Base-by-base conservation (phyloP, 1,284 basidiomycete species). In the Pholiota adiposa region DNA sequence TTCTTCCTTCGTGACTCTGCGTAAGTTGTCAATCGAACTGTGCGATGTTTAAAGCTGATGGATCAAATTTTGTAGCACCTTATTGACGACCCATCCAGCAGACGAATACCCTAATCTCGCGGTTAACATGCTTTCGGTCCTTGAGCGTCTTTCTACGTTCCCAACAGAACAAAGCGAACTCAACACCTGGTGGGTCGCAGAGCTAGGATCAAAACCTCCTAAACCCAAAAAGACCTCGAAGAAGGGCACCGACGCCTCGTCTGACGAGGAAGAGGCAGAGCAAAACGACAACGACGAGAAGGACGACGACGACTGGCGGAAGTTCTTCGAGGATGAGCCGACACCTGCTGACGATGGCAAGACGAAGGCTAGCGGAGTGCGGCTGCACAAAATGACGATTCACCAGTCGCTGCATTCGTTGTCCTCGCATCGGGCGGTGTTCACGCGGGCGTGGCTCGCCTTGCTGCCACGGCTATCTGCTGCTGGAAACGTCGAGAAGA, bases 1-100 rank as follows among this genome's bases (percentile, higher is more conserved):
- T 94, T 93, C 73, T 97, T 97, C 77, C 84, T 98, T 61, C 86
- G 92, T 38, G 95, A 97, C 69, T 80, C 92, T 27, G 85, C 83
- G 90, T 94, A 77, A 54, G 87, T 77, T 36, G 55, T 38, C 41
- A 8, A 2, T 23, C n/a, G 21, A 23, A 29, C 18, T 38, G 40
- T 27, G 14, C 19, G 41, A 66, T 56, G 58, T 68, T 54, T 60
- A 0, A 63, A 12, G 4, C 54, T 34, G 43, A 9, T 67, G 64
- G 57, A 54, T 67, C 60, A 55, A 63, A 18, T 49, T 46, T 19
- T 50, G 9, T 36, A 79, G 79, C 19, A 77, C 75, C 2, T 60
- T 79, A 19, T 65, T 80, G 12, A 70, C 66, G 16, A 72, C 69
- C 2, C 57, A 69, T n/a, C 54, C 72, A 8, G 48, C 60, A 29